These are phyloP conservation scores for Plantago lanceolata DNA, from an alignment of 305 asterid genomes.

Conservation along the genomic window DNA sequence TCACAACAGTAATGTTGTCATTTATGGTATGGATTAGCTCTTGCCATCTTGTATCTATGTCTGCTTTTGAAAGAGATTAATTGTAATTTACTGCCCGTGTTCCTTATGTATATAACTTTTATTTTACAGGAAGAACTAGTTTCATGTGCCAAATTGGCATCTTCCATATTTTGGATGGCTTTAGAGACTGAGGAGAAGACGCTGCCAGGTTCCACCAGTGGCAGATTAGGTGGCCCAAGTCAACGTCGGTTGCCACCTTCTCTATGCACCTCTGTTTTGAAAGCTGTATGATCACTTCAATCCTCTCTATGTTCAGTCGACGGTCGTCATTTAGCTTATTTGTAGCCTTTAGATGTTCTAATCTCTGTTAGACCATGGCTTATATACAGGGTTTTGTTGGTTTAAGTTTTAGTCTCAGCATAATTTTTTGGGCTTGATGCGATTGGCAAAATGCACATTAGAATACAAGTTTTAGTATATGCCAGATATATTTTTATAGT, in stretches of 20 bases:
- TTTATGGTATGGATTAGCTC: slow-evolving; percentile 45
- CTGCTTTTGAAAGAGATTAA: not conserved
- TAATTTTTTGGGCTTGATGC: slow-evolving; percentile 20
- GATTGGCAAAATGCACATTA: slow-evolving; percentile 9
- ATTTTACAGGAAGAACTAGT: slow-evolving; percentile 61
- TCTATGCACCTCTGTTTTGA: slow-evolving; percentile 62
- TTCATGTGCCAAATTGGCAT: slow-evolving; percentile 53
- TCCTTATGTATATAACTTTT: slow-evolving; percentile 11
- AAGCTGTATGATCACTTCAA: slow-evolving; percentile 57
- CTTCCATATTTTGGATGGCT: slow-evolving; percentile 59
- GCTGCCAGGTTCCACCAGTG: slow-evolving; percentile 70
- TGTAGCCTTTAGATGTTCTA: slow-evolving; percentile 15
- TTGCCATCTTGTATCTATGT: slow-evolving; percentile 19
- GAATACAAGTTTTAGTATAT: not conserved
- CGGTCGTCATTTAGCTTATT: slow-evolving; percentile 14
- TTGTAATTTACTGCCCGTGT: slow-evolving; percentile 9
- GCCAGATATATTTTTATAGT: not conserved
- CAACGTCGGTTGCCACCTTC: slow-evolving; percentile 73
- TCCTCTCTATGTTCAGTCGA: slow-evolving; percentile 21
- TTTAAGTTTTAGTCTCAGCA: slow-evolving; percentile 4
- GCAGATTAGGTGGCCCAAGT: slow-evolving; percentile 93
- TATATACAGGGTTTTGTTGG: slow-evolving; percentile 6
- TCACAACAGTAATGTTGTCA: slow-evolving; percentile 41
- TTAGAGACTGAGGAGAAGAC: slow-evolving; percentile 36
- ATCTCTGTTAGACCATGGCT: slow-evolving; percentile 18